phyloP scores from a whole-genome alignment of 1,139 yeast genomes.

The Trichomonascaceae sp. region DNA sequence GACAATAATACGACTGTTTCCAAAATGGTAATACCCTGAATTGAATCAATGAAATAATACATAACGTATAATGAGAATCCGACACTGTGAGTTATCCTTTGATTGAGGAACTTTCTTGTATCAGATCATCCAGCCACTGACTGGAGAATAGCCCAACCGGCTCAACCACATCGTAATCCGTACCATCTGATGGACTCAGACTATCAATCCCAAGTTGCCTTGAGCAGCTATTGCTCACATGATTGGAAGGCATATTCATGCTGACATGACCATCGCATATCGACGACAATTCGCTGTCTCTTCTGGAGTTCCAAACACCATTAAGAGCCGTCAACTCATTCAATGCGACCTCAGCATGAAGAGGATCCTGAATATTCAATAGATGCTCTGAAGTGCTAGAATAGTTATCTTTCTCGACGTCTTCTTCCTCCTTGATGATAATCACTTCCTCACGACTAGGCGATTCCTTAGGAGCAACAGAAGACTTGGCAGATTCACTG shows the following conservation, averaged over 20 bases:
- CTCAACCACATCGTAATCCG: background rate
- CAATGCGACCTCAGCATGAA: background rate
- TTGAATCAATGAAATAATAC: background rate
- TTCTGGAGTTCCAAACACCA: slow-evolving; percentile 5
- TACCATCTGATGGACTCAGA: background rate
- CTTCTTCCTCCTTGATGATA: background rate
- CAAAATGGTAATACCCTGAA: slow-evolving; percentile 31
- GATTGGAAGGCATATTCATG: background rate
- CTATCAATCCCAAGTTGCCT: background rate
- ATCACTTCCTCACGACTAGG: background rate
- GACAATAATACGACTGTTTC: slow-evolving; percentile 34
- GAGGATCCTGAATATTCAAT: background rate
- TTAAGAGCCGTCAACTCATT: slow-evolving; percentile 3
- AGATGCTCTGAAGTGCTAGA: background rate
- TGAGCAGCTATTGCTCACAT: background rate
- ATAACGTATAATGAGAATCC: background rate
- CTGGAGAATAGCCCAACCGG: background rate
- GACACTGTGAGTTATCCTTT: background rate
- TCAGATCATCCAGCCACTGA: slow-evolving; percentile 5
- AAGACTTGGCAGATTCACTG: background rate
- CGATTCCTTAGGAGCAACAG: background rate
- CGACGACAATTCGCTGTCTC: background rate
- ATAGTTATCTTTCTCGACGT: background rate
- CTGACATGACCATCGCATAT: background rate
- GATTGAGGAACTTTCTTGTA: background rate